phyloP scores from a whole-genome alignment of 768 basidiomycete genomes.

The Pleurotus tuber-regium region DNA sequence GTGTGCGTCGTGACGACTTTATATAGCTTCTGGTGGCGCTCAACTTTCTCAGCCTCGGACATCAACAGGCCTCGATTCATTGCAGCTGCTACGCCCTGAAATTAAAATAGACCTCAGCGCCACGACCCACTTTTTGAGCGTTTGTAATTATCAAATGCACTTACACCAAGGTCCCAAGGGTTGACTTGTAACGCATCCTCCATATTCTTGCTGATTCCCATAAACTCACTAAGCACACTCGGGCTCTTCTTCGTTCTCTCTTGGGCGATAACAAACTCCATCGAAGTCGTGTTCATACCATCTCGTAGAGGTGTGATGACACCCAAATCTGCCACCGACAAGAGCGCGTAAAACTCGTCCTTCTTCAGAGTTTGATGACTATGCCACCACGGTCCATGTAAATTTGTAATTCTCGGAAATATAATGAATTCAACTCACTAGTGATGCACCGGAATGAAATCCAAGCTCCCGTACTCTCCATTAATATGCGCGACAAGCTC shows the following conservation, averaged over 20 bases:
- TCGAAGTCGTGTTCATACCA: slow-evolving; percentile 98
- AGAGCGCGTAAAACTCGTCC: slow-evolving; percentile 95
- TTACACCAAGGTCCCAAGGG: slow-evolving; percentile 90
- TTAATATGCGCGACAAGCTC: slow-evolving; percentile 95
- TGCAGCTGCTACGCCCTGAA: slow-evolving; percentile 80
- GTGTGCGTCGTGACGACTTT: slow-evolving; percentile 90
- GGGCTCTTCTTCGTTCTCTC: slow-evolving; percentile 80
- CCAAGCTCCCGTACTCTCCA: slow-evolving; percentile 89
- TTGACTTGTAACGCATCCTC: slow-evolving; percentile 86
- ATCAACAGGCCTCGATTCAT: slow-evolving; percentile 88
- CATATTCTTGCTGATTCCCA: slow-evolving; percentile 96
- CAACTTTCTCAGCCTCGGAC: slow-evolving; percentile 70
- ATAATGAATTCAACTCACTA: slow-evolving; percentile 83
- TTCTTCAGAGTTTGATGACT: slow-evolving; percentile 97
- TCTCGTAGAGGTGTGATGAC: slow-evolving; percentile 95
- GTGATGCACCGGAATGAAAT: slow-evolving; percentile 97
- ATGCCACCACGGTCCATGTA: no score
- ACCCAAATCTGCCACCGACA: slow-evolving; percentile 90
- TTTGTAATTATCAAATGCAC: no score
- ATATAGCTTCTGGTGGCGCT: slow-evolving; percentile 74
- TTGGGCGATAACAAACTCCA: slow-evolving; percentile 98
- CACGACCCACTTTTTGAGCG: slow-evolving; percentile 3
- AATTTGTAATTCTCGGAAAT: no score
- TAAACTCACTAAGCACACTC: slow-evolving; percentile 93
- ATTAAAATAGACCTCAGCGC: slow-evolving; percentile 8